These are phyloP conservation scores for Cercospora berteroae DNA, from an alignment of 2,329 filamentous ascomycete genomes.

Conservation along the genomic window DNA sequence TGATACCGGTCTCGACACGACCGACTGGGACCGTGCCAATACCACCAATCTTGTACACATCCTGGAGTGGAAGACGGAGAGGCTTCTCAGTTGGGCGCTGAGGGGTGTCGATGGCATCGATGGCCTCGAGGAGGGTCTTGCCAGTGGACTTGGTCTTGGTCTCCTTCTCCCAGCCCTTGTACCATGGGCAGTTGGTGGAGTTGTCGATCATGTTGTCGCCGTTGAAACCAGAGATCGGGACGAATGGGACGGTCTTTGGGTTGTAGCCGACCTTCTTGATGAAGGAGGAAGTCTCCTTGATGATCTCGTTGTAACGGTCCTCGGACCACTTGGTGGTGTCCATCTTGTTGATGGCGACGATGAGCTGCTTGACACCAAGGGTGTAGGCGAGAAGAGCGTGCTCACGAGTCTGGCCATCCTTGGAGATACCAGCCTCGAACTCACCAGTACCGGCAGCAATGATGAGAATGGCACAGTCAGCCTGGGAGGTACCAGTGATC, in stretches of 20 bases:
- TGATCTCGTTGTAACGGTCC: conserved; percentile 95
- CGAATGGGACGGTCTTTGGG: conserved; percentile 97
- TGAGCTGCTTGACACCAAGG: conserved; percentile 99
- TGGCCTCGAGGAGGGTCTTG: conserved; percentile 99
- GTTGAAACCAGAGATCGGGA: conserved; percentile 99
- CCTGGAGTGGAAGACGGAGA: conserved; percentile 99
- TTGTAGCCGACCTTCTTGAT: conserved; percentile 99
- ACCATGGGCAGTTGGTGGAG: conserved; percentile 97
- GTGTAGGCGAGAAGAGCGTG: conserved; percentile 99
- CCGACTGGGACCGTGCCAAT: conserved; percentile 99
- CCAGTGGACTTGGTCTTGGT: conserved; percentile 83
- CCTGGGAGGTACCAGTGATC: conserved; percentile 99
- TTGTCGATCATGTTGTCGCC: conserved; percentile 98
- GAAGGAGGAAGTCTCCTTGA: conserved; percentile 99
- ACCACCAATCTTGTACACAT: conserved; percentile 99
- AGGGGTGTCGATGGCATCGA: conserved; percentile 91
- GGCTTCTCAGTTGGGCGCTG: conserved; percentile 97
- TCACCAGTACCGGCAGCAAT: conserved; percentile 99
- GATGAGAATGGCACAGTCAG: conserved; percentile 99
- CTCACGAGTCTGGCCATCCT: conserved; percentile 99
- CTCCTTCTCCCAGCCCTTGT: conserved; percentile 99
- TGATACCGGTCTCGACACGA: conserved; percentile 99
- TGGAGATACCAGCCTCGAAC: conserved; percentile 99
- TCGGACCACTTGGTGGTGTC: conserved; percentile 99
- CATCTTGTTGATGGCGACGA: conserved; percentile 99